Evolutionary conservation across 2,329 filamentous ascomycete species (phyloP).

Genomic region (Aspergillus intermedius): DNA sequence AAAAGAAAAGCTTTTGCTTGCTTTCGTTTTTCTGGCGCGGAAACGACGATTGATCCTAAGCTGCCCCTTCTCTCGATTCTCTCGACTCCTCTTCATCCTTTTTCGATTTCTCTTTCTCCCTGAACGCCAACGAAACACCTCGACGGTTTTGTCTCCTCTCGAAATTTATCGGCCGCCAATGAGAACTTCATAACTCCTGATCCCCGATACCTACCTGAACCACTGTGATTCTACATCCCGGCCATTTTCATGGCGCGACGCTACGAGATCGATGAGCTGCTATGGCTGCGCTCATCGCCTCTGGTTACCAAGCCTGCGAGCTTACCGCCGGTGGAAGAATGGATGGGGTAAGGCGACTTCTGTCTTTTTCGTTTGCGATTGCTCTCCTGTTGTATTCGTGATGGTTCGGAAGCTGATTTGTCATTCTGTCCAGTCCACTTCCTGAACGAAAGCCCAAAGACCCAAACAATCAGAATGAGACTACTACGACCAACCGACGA

Average conservation of each 20-base stretch:
- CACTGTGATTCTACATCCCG: constrained; percentile 2
- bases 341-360: constrained; percentile 71
- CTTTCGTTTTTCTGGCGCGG: neutral
- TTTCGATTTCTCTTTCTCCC: neutral
- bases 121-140: neutral
- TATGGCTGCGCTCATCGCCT: constrained; percentile 71
- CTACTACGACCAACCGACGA: constrained; percentile 27
- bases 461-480: constrained; percentile 28
- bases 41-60: neutral
- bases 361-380: constrained; percentile 4
- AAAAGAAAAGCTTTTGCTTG: neutral
- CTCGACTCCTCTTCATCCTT: neutral
- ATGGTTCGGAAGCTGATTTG: constrained; percentile 14
- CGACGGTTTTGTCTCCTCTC: neutral
- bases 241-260: constrained; percentile 41
- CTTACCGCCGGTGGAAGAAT: constrained; percentile 81
- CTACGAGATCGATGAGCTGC: constrained; percentile 72
- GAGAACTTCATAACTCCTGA: constrained; percentile 16
- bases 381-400: constrained; percentile 1
- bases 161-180: constrained; percentile 6
- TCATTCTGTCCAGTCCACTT: constrained; percentile 29
- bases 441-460: constrained; percentile 36
- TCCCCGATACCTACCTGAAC: neutral
- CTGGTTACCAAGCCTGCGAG: constrained; percentile 72
- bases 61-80: constrained; percentile 1